Base-by-base conservation (phyloP, 2,329 filamentous ascomycete genomes). In the Cercospora zeina region DNA sequence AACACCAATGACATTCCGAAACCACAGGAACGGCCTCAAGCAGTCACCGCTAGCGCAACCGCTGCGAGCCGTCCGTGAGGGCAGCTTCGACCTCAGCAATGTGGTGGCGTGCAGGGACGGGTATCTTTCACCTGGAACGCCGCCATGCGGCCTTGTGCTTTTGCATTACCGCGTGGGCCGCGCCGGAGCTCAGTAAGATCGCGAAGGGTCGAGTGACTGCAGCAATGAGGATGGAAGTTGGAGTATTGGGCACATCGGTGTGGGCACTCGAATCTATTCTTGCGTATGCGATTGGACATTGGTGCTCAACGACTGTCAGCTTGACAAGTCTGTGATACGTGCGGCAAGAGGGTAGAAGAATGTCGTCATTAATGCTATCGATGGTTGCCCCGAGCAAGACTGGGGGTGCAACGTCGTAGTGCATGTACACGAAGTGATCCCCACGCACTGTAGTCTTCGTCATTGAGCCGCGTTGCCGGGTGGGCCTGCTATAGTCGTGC, bases 251-350 rank as follows among this genome's bases (percentile, higher is more conserved):
- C 21, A 45, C 16, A 24, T 45, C 19, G 19, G 24, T 2, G 39
- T 24, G 19, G 39, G 39, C 39, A 45, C 21, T 45, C 39, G 16
- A 10, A 21, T 45, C 39, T 45, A 45, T 45, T 45, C 39, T 45
- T 45, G 39, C 19, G 19, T 24, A 51, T 24, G 13, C 19, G 27
- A 51, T 16, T 14, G 24, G 24, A 24, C n/a, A 31, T 9, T 51
- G 47, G 47, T 51, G 27, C 47, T 51, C 24, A 51, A 51, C 24
- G n/a, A 51, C 27, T 50, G 47, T 30, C 47, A 30, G 47, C 47
- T 50, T 31, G 27, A 50, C 47, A 30, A 51, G 24, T 51, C 19
- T 51, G 47, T 51, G 47, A 31, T 21, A 30, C 27, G 21, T 50
- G 27, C 27, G 21, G 24, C 6, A 27, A 6, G 27, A 51, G 47